These are phyloP conservation scores for Naematelia encephala DNA, from an alignment of 768 basidiomycete genomes.

Conservation along the genomic window DNA sequence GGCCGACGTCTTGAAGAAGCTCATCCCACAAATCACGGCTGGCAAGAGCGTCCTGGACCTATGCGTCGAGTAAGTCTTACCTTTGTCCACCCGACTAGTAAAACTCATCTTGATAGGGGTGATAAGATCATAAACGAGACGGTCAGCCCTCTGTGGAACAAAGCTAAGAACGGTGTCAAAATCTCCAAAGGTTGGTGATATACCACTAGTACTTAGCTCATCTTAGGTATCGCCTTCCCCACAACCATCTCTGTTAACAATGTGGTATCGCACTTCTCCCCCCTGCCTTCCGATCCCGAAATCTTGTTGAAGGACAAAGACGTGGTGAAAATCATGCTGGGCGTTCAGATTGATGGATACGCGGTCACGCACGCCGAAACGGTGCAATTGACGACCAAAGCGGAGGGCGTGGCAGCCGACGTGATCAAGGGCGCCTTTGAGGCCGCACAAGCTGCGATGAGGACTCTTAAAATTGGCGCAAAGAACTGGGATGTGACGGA, in stretches of 20 bases:
- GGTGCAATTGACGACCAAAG: constrained; percentile 76
- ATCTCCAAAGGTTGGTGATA: constrained; percentile 69
- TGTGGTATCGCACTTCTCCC: constrained; percentile 91
- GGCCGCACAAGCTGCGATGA: constrained; percentile 88
- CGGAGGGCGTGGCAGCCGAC: constrained; percentile 80
- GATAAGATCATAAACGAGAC: constrained; percentile 89
- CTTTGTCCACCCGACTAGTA: not conserved
- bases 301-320: constrained; percentile 61
- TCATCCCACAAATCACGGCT: constrained; percentile 70
- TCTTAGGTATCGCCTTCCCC: constrained; percentile 71
- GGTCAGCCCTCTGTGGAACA: constrained; percentile 83
- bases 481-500: constrained; percentile 96
- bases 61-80: constrained; percentile 61
- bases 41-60: constrained; percentile 84
- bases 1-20: constrained; percentile 75
- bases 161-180: constrained; percentile 81
- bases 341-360: constrained; percentile 97
- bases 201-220: not conserved
- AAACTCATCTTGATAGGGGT: constrained; percentile 53
- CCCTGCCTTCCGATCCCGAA: constrained; percentile 69
- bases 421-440: constrained; percentile 89
- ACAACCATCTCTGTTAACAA: constrained; percentile 94
- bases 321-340: constrained; percentile 92
- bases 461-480: constrained; percentile 82
- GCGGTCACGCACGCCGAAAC: constrained; percentile 92